Evolutionary conservation across 306 rosid species (phyloP).

Genomic region (Echinosophora koreensis): DNA sequence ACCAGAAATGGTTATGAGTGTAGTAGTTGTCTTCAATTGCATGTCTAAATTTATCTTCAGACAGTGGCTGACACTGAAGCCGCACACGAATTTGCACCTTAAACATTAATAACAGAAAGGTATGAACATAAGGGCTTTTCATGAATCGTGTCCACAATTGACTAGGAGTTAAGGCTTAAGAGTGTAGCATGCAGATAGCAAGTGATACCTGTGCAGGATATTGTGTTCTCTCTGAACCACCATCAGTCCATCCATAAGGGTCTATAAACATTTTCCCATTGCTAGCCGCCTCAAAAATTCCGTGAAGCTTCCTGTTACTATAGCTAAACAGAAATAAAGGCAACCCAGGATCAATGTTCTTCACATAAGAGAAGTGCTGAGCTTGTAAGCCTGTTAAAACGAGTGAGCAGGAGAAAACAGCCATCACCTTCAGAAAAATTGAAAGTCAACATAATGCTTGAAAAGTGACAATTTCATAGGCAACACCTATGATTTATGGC

Average conservation of each 20-base stretch:
- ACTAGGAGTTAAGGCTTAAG: constrained; percentile 28
- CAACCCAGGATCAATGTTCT: constrained; percentile 84
- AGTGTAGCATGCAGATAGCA: constrained; percentile 27
- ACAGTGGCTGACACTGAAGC: constrained; percentile 71
- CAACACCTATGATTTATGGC: neutral
- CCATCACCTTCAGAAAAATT: neutral
- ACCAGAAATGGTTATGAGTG: constrained; percentile 67
- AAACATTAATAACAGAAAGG: constrained; percentile 38
- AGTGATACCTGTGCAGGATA: constrained; percentile 91
- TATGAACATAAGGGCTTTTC: constrained; percentile 16
- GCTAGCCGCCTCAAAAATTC: constrained; percentile 87
- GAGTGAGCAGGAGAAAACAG: constrained; percentile 37
- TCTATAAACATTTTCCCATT: constrained; percentile 69
- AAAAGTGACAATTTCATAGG: constrained; percentile 8
- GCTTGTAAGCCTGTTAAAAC: constrained; percentile 79
- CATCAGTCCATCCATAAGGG: constrained; percentile 86
- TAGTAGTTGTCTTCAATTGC: constrained; percentile 77
- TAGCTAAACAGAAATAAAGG: constrained; percentile 94
- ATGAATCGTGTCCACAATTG: constrained; percentile 22
- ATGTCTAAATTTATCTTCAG: constrained; percentile 72
- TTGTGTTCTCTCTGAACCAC: constrained; percentile 71
- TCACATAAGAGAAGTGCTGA: constrained; percentile 78
- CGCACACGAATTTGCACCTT: constrained; percentile 74
- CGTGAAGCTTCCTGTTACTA: constrained; percentile 73
- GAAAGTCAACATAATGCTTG: constrained; percentile 7